Evolutionary conservation across 768 basidiomycete species (phyloP).

Genomic region (Leucogyrophana mollusca): DNA sequence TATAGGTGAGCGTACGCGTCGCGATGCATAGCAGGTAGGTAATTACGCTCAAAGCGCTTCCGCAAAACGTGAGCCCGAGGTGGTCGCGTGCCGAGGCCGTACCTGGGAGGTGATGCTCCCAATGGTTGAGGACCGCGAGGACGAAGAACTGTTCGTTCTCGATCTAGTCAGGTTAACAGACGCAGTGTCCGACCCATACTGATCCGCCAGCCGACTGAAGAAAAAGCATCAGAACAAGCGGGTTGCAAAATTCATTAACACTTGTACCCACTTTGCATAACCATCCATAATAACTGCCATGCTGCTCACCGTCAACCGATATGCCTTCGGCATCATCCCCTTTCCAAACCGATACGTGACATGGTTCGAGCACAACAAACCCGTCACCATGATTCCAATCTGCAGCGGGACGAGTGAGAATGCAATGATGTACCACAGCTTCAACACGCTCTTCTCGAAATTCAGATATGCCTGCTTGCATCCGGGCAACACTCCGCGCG

Average conservation of each 20-base stretch:
- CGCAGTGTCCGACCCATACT: constrained; percentile 67
- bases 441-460: constrained; percentile 54
- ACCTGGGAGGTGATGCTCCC: too few species aligned
- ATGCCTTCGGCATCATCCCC: constrained; percentile 85
- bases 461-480: constrained; percentile 66
- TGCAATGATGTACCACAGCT: constrained; percentile 62
- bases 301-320: constrained; percentile 67
- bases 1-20: too few species aligned
- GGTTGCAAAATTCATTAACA: background rate
- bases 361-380: constrained; percentile 75
- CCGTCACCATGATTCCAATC: constrained; percentile 58
- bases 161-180: constrained; percentile 57
- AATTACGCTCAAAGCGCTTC: too few species aligned
- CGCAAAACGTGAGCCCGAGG: too few species aligned
- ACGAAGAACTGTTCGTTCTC: constrained; percentile 36
- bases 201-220: constrained; percentile 67
- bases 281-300: constrained; percentile 87
- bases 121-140: too few species aligned
- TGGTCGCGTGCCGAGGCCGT: constrained; percentile 34
- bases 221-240: constrained; percentile 7
- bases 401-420: constrained; percentile 73
- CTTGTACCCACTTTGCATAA: constrained; percentile 62
- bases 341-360: constrained; percentile 87
- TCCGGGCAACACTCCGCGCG: constrained; percentile 67
- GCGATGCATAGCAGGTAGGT: too few species aligned